Base-by-base conservation (phyloP, 331 rosid species). In the Dryas integrifolia region DNA sequence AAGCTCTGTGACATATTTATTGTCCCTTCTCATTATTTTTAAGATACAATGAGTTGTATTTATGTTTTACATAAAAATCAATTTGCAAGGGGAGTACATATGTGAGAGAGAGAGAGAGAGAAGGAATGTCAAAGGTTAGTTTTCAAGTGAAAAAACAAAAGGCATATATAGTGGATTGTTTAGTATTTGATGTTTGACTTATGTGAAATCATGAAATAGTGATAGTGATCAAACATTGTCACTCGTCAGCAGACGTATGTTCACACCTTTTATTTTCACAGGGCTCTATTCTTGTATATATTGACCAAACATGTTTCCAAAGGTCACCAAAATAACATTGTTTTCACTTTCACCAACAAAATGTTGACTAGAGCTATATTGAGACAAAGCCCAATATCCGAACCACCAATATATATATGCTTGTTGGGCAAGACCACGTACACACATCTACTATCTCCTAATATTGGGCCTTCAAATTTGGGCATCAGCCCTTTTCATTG, bases 191-290 rank as follows among this genome's bases (percentile, higher is more conserved):
- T 26, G 0, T 58, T 65, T 65, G 70, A 65, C 70, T 65, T 15
- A 58, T 45, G 35, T 35, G 57, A 45, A 69, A 57, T 71, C 47
- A 71, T 71, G 75, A 15, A 57, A 71, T 47, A 18, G 50, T 44
- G 69, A 43, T 43, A 16, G 39, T 18, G 51, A 45, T 12, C 69
- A 18, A 16, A 44, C 69, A 64, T 43, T 64, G 51, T 64, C 51
- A 64, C 51, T 64, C 10, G 35, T 4, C 12, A 21, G 55, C 71
- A 24, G 18, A 6, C 50, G 15, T 49, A 62, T 16, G 49, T 62
- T 4, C 7, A 9, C 18, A 8, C 2, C 6, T 53, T 16, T 53
- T 13, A 53, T 3, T 53, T n/a, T 53, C 10, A 15, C 1, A 7
- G 13, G 16, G 13, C 16, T 0, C 55, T 50, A 12, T 6, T 50